A percentile compares a stretch with the other conserved stretches of the same genome.
Conservation (phyloP, 345 rosid species). For the Populus tremula region DNA sequence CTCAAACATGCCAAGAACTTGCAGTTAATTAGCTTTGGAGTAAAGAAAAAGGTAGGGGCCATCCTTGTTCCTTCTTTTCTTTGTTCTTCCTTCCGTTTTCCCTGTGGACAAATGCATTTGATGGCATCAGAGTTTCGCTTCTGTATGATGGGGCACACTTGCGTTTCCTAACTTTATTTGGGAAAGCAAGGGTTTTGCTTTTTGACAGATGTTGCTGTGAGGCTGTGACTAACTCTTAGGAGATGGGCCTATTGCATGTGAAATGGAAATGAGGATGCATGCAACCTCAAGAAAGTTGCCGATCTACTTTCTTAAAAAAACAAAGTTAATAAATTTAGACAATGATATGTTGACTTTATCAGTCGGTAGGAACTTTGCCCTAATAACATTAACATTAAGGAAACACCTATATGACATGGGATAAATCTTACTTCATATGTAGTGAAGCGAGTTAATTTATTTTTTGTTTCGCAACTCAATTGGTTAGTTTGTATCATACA, state of each 20-base stretch:
- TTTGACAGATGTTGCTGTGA: background rate
- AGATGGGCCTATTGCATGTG: background rate
- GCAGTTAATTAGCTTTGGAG: constrained; percentile 8
- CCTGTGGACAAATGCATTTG: background rate
- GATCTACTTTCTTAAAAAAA: background rate
- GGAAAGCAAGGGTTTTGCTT: background rate
- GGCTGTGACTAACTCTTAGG: background rate
- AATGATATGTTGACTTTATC: background rate
- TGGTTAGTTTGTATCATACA: no score
- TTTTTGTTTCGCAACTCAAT: no score
- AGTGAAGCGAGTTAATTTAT: no score
- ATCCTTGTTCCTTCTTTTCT: background rate
- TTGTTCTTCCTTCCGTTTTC: background rate
- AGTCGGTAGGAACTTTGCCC: background rate
- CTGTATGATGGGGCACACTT: background rate
- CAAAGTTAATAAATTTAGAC: background rate
- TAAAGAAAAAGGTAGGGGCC: background rate
- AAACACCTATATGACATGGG: no score
- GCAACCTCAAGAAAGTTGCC: background rate
- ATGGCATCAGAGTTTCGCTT: background rate
- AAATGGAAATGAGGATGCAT: background rate
- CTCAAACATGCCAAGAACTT: background rate
- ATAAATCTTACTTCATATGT: no score
- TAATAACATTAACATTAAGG: no score
- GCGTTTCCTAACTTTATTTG: background rate